Percentiles rank a stretch among this genome's conserved stretches.
Evolutionary conservation across 1,284 basidiomycete species (phyloP).

Genomic region (Ganoderma leucocontextum): DNA sequence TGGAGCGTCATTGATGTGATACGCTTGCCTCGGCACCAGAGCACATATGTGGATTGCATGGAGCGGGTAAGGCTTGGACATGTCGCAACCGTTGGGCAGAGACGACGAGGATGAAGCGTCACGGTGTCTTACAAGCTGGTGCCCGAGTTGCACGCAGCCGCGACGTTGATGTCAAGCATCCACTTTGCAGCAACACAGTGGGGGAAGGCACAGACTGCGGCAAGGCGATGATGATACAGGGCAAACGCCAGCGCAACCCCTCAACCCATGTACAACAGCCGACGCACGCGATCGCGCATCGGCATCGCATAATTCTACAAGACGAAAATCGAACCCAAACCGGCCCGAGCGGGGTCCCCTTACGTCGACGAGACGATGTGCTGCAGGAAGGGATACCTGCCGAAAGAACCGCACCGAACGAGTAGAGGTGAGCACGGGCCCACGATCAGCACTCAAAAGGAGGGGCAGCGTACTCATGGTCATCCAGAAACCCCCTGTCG

Average conservation of each 20-base stretch:
- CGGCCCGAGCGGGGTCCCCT: neutral
- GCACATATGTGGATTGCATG: too few species aligned
- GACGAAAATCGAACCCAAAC: neutral
- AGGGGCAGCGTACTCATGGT: constrained; percentile 18
- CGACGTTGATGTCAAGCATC: neutral
- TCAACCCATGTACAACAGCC: neutral
- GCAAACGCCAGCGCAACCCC: neutral
- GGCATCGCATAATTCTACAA: constrained; percentile 1
- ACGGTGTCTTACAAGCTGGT: too few species aligned
- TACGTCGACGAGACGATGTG: constrained; percentile 13
- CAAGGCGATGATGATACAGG: neutral
- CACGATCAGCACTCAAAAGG: neutral
- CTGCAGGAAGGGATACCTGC: constrained; percentile 22
- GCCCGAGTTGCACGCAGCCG: too few species aligned
- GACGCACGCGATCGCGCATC: neutral
- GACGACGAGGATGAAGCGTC: too few species aligned
- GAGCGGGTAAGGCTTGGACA: neutral
- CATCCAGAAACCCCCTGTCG: constrained; percentile 19
- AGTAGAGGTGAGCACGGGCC: neutral
- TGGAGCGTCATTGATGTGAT: neutral
- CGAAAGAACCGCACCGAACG: too few species aligned
- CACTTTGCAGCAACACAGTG: neutral
- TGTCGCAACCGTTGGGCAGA: neutral
- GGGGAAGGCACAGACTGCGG: neutral
- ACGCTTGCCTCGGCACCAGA: neutral